Percentiles rank a stretch among this genome's conserved stretches.
These are phyloP conservation scores for Pneumocystis jirovecii DNA, from an alignment of 1,139 yeast species.

Conservation along the genomic window DNA sequence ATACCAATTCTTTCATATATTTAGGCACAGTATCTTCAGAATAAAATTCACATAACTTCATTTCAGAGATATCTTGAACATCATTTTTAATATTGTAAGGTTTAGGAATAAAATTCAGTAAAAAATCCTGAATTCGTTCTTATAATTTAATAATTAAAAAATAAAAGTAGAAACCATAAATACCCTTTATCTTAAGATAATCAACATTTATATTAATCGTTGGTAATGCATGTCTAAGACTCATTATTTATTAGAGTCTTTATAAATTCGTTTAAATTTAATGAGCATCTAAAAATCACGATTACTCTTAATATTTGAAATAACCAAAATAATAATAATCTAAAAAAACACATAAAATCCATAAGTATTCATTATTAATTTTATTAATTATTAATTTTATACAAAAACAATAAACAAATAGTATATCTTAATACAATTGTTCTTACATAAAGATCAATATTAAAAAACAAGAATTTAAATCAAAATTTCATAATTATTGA, in stretches of 20 bases:
- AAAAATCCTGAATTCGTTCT: constrained; percentile 34
- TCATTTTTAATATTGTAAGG: constrained; percentile 18
- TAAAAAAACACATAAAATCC: background rate
- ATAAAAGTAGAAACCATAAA: background rate
- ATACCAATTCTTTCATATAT: constrained; percentile 23
- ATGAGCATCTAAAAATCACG: background rate
- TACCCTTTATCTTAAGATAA: constrained; percentile 32
- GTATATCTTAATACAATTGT: no score
- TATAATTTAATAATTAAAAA: background rate
- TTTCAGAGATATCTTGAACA: constrained; percentile 15
- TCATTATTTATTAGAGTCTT: background rate
- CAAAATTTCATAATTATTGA: background rate
- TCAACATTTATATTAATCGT: constrained; percentile 41
- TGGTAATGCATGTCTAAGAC: constrained; percentile 28
- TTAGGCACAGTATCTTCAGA: constrained; percentile 12
- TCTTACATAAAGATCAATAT: background rate
- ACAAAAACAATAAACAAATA: no score
- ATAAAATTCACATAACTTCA: constrained; percentile 7
- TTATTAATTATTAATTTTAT: no score
- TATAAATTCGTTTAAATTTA: background rate
- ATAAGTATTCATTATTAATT: no score
- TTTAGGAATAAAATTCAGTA: constrained; percentile 29
- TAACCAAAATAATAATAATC: background rate
- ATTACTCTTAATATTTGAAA: background rate
- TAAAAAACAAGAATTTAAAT: background rate